Base-by-base conservation (phyloP, 257 asterid genomes). In the Solanum bulbocastanum region DNA sequence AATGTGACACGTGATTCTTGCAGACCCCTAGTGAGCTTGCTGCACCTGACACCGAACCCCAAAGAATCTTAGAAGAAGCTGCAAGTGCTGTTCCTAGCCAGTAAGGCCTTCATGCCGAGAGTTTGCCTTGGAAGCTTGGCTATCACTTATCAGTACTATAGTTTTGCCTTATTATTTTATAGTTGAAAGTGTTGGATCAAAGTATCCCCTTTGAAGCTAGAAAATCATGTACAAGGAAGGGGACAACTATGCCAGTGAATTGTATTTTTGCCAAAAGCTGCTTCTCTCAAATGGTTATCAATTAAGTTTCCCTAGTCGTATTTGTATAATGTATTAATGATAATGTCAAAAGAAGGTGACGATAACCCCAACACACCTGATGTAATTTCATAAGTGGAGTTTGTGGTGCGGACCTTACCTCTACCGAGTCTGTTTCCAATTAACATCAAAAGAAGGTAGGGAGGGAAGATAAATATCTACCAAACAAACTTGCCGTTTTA, bases 21-120 rank as follows among this genome's bases (percentile, higher is more conserved):
- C 93, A 95, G 98, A 92, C 88, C 85, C 97, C 98, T 13, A 46
- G 89, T 40, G 98, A 94, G 87, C 96, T 95, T 89, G 95, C 96
- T 27, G 98, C 94, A 85, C 83, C 90, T 8, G 97, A 92, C 49
- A 91, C 96, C 13, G 97, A 95, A 88, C 96, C 95, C 25, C 88
- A 86, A 89, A 90, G 88, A 69, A 71, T 94, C 37, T 87, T 94
- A 83, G 94, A 94, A 90, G 95, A 87, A 88, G 96, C 93, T 83
- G 83, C 89, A 8, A 86, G 83, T 42, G 87, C 90, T 82, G 74
- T 82, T 40, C 44, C 91, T 52, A 23, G 84, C 85, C 78, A 85
- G 40, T 90, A 89, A 62, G 90, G 49, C 86, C 75, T 72, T 86
- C 66, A 81, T 46, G 27, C 66, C 3, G 6, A 81, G 66, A 81